Conservation (phyloP, 176 grass and related monocot genomes). For the Ensete glaucum region DNA sequence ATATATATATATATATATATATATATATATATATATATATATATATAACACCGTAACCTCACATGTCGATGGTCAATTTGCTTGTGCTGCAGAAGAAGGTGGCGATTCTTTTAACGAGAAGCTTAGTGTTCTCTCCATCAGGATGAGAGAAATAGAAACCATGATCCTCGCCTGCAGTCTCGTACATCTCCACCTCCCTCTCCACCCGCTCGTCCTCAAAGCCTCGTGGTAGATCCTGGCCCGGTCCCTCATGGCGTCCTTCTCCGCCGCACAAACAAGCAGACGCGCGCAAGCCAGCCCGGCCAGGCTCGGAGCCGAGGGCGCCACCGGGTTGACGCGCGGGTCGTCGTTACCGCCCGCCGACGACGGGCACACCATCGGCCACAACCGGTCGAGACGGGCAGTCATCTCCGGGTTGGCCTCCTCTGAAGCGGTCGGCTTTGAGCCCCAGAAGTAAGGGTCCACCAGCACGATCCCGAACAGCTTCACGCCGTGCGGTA, state of each 20-base stretch:
- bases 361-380: conserved; percentile 40
- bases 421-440: conserved; percentile 27
- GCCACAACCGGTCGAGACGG: conserved; percentile 44
- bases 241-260: conserved; percentile 39
- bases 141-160: conserved; percentile 29
- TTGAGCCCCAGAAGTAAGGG: conserved; percentile 51
- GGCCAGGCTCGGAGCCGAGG: conserved; percentile 25
- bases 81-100: not conserved
- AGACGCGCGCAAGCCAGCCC: conserved; percentile 20
- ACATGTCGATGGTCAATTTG: not conserved
- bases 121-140: not conserved
- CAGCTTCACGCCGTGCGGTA: conserved; percentile 24
- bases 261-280: conserved; percentile 46
- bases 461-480: conserved; percentile 44
- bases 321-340: conserved; percentile 49
- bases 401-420: conserved; percentile 32
- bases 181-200: conserved; percentile 34
- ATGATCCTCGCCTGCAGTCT: conserved; percentile 39
- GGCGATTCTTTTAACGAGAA: not conserved
- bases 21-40: too few species aligned
- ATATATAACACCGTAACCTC: too few species aligned
- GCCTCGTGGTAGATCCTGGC: conserved; percentile 51
- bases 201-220: conserved; percentile 48
- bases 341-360: conserved; percentile 41
- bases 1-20: too few species aligned